Percentiles rank a stretch among this genome's conserved stretches.
These are phyloP conservation scores for Centaurea solstitialis DNA, from an alignment of 129 eudicot genomes.

Conservation along the genomic window DNA sequence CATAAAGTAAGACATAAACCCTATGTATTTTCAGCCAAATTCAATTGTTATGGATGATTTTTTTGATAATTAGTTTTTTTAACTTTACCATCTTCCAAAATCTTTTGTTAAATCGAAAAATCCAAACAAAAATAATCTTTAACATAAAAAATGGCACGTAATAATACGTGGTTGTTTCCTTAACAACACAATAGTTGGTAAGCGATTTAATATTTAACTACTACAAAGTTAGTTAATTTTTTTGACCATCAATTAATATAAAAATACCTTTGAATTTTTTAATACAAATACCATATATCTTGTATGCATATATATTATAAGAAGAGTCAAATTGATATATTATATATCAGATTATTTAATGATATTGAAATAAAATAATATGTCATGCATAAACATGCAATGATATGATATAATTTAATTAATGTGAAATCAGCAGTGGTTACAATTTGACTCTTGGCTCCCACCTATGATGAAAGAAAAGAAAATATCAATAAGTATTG, in stretches of 20 bases:
- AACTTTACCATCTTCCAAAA: not conserved
- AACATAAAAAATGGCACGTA: not conserved
- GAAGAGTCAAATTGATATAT: too few relatives aligned
- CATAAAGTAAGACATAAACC: too few relatives aligned
- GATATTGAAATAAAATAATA: not conserved
- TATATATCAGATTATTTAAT: too few relatives aligned
- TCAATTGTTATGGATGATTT: too few relatives aligned
- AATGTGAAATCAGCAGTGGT: constrained; percentile 6
- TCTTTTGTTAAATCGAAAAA: not conserved
- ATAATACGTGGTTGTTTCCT: not conserved
- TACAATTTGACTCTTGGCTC: constrained; percentile 8
- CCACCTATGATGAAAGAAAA: not conserved
- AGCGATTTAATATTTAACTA: not conserved
- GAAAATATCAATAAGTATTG: not conserved
- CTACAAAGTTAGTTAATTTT: not conserved
- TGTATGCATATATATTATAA: not conserved
- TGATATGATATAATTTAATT: not conserved
- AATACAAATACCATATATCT: not conserved
- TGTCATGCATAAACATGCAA: constrained; percentile 30
- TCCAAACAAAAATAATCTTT: not conserved
- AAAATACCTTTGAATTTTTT: not conserved
- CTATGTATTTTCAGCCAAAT: too few relatives aligned
- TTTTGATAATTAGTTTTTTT: not conserved
- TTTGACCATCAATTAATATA: not conserved
- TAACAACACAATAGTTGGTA: not conserved